These are phyloP conservation scores for Alliaria petiolata DNA, from an alignment of 345 rosid species.

Conservation along the genomic window DNA sequence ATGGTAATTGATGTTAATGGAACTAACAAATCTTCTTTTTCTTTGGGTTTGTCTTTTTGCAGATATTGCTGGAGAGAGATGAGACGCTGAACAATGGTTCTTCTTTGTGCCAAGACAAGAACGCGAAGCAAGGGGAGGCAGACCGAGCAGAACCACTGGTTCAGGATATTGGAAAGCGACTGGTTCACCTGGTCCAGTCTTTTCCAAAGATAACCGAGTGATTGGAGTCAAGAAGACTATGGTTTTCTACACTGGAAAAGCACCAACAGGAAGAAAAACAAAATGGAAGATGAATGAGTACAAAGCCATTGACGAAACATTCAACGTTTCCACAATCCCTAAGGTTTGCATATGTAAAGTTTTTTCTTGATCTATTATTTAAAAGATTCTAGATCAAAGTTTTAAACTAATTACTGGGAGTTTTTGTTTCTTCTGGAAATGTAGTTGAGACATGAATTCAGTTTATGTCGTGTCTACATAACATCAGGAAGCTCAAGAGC, in stretches of 20 bases:
- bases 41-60: conserved; percentile 18
- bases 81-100: conserved; percentile 93
- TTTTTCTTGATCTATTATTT: background rate
- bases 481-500: conserved; percentile 71
- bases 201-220: conserved; percentile 57
- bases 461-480: conserved; percentile 80
- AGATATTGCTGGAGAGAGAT: conserved; percentile 64
- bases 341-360: conserved; percentile 26
- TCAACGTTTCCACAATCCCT: conserved; percentile 34
- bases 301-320: conserved; percentile 56
- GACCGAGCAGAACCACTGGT: conserved; percentile 70
- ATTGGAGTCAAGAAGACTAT: conserved; percentile 86
- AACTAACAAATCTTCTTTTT: background rate
- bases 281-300: conserved; percentile 98
- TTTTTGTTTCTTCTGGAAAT: conserved; percentile 14
- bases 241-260: conserved; percentile 91
- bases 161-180: conserved; percentile 98
- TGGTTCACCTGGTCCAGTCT: conserved; percentile 82
- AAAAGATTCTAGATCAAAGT: background rate
- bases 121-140: conserved; percentile 82
- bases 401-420: background rate
- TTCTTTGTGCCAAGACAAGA: conserved; percentile 83
- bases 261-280: conserved; percentile 77
- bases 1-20: background rate
- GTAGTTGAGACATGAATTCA: conserved; percentile 79